A percentile compares a stretch with the other conserved stretches of the same genome.
These are phyloP conservation scores for Colletotrichum spinosum DNA, from an alignment of 2,329 filamentous ascomycete genomes.

Conservation along the genomic window DNA sequence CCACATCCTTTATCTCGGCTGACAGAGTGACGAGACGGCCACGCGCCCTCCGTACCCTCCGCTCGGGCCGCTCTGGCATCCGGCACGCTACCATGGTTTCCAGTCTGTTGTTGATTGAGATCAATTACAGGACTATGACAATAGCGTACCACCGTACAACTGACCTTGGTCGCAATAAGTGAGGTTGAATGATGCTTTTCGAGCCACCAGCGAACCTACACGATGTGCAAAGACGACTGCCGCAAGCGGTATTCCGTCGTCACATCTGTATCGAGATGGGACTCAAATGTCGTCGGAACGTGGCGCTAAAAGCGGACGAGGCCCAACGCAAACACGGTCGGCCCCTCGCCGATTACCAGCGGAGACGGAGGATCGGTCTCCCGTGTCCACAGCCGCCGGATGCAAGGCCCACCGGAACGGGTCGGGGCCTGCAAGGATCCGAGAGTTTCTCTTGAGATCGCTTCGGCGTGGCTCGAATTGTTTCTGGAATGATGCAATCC, in stretches of 20 bases:
- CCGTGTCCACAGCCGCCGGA: slow-evolving; percentile 32
- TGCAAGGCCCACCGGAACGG: slow-evolving; percentile 27
- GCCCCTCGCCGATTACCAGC: slow-evolving; percentile 16
- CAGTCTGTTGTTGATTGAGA: slow-evolving; percentile 10
- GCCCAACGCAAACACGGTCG: neutral
- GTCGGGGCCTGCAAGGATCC: slow-evolving; percentile 6
- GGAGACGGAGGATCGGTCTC: slow-evolving; percentile 30
- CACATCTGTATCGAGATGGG: too few relatives aligned
- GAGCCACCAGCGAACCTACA: too few relatives aligned
- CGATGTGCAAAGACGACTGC: neutral
- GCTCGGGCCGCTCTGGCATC: slow-evolving; percentile 33
- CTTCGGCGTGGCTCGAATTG: neutral
- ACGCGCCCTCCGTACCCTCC: slow-evolving; percentile 1
- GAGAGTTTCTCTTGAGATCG: neutral
- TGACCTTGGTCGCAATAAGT: too few relatives aligned
- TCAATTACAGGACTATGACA: neutral
- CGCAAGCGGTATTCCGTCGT: slow-evolving; percentile 12
- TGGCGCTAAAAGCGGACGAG: neutral
- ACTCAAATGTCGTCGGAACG: neutral
- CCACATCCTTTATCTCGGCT: neutral
- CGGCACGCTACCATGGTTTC: slow-evolving; percentile 5
- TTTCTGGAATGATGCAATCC: slow-evolving; percentile 13
- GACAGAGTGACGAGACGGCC: slow-evolving; percentile 17
- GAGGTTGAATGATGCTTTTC: too few relatives aligned
- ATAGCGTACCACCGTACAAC: too few relatives aligned